phyloP scores from a whole-genome alignment of 495 filamentous ascomycete genomes.

The Durotheca rogersii region DNA sequence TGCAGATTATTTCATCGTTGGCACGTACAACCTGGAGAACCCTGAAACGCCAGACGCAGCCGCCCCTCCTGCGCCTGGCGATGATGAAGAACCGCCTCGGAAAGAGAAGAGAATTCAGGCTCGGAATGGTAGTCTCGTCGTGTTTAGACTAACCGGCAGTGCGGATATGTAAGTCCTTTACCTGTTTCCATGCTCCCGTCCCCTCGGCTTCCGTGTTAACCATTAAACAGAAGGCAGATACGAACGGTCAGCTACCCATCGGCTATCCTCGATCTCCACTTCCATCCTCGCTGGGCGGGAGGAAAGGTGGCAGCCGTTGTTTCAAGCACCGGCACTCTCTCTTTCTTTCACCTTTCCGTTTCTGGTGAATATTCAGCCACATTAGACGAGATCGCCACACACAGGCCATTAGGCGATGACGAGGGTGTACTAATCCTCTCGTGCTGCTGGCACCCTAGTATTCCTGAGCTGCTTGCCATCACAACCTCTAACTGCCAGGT shows the following conservation, averaged over 20 bases:
- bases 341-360: constrained; percentile 56
- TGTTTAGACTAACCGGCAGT: constrained; percentile 57
- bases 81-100: constrained; percentile 17
- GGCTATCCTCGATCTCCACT: constrained; percentile 85
- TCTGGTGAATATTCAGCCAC: constrained; percentile 21
- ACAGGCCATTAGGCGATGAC: constrained; percentile 40
- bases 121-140: constrained; percentile 70
- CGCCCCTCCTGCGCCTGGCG: constrained; percentile 37
- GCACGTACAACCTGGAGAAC: constrained; percentile 78
- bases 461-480: constrained; percentile 53
- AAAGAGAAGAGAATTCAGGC: constrained; percentile 46
- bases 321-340: constrained; percentile 68
- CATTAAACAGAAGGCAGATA: constrained; percentile 36
- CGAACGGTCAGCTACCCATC: constrained; percentile 59
- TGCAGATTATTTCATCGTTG: constrained; percentile 71
- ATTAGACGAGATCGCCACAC: constrained; percentile 37
- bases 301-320: constrained; percentile 64
- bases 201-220: constrained; percentile 15
- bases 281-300: constrained; percentile 57
- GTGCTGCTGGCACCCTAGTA: constrained; percentile 66
- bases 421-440: constrained; percentile 64
- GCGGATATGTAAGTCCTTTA: constrained; percentile 52
- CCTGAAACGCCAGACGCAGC: constrained; percentile 33
- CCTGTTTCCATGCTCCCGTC: background rate
- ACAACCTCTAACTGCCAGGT: constrained; percentile 69